A percentile compares a stretch with the other conserved stretches of the same genome.
Conservation (phyloP, 2,329 filamentous ascomycete species). For the Bimuria novae-zelandiae region DNA sequence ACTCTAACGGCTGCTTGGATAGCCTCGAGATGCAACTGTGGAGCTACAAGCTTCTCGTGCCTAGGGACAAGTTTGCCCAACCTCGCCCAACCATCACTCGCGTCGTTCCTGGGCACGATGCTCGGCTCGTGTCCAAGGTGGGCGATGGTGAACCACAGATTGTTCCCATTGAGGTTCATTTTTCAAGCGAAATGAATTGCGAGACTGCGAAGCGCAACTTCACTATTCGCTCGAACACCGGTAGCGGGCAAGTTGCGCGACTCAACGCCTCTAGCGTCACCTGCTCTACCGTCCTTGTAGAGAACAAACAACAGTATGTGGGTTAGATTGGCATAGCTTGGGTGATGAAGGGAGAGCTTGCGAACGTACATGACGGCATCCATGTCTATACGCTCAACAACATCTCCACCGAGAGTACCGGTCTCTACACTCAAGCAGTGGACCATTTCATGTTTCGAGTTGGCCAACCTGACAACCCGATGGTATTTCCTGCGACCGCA, state of each 20-base stretch:
- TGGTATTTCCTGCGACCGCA: constrained; percentile 60
- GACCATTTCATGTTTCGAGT: constrained; percentile 67
- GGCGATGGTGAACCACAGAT: constrained; percentile 48
- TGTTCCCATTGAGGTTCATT: constrained; percentile 60
- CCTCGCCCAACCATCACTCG: constrained; percentile 64
- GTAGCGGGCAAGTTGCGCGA: constrained; percentile 49
- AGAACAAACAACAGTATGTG: constrained; percentile 44
- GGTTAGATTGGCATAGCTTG: constrained; percentile 61
- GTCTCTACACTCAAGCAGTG: constrained; percentile 54
- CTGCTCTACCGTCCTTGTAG: constrained; percentile 48
- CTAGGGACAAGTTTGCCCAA: constrained; percentile 53
- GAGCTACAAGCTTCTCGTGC: constrained; percentile 66
- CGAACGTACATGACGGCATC: constrained; percentile 64
- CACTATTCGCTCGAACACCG: constrained; percentile 58
- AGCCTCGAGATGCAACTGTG: constrained; percentile 59
- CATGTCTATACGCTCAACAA: constrained; percentile 64
- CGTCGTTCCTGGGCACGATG: constrained; percentile 66
- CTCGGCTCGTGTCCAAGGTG: constrained; percentile 57
- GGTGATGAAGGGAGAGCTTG: constrained; percentile 58
- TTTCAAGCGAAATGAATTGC: constrained; percentile 66
- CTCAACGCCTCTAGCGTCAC: constrained; percentile 52
- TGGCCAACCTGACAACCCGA: constrained; percentile 62
- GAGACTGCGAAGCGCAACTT: constrained; percentile 57
- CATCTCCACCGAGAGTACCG: constrained; percentile 50
- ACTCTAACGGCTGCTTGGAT: constrained; percentile 62